phyloP scores from a whole-genome alignment of 208 protist genomes.

The Pavlovales sp. region DNA sequence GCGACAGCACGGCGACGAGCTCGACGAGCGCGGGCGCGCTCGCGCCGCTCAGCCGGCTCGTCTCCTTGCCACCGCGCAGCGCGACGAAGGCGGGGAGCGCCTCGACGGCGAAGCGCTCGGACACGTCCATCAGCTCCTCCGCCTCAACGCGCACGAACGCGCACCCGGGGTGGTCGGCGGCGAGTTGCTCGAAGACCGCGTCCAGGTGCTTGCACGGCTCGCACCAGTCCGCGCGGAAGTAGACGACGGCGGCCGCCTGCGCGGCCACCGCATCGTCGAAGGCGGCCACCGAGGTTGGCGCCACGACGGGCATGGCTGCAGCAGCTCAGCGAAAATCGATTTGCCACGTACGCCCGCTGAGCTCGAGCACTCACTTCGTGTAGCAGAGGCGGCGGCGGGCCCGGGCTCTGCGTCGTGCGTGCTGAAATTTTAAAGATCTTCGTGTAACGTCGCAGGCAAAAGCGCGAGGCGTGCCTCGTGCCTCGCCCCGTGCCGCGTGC shows the following conservation, averaged over 20 bases:
- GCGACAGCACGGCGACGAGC: neutral
- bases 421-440: too few species aligned
- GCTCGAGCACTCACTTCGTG: too few species aligned
- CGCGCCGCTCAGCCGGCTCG: neutral
- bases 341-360: too few species aligned
- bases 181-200: constrained; percentile 10
- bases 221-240: neutral
- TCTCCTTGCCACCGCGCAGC: neutral
- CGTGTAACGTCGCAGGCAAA: too few species aligned
- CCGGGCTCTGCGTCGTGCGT: too few species aligned
- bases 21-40: neutral
- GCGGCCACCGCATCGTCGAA: too few species aligned
- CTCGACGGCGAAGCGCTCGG: constrained; percentile 3
- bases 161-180: neutral
- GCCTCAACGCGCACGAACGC: neutral
- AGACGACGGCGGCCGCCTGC: neutral
- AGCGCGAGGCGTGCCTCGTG: too few species aligned
- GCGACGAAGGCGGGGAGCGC: constrained; percentile 17
- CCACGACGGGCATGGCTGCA: too few species aligned
- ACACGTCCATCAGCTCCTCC: neutral
- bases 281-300: too few species aligned
- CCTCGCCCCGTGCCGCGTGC: too few species aligned
- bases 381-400: too few species aligned
- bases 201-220: constrained; percentile 29
- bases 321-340: too few species aligned